phyloP scores from a whole-genome alignment of 2,329 filamentous ascomycete genomes.

The Thermochaetoides dissita region DNA sequence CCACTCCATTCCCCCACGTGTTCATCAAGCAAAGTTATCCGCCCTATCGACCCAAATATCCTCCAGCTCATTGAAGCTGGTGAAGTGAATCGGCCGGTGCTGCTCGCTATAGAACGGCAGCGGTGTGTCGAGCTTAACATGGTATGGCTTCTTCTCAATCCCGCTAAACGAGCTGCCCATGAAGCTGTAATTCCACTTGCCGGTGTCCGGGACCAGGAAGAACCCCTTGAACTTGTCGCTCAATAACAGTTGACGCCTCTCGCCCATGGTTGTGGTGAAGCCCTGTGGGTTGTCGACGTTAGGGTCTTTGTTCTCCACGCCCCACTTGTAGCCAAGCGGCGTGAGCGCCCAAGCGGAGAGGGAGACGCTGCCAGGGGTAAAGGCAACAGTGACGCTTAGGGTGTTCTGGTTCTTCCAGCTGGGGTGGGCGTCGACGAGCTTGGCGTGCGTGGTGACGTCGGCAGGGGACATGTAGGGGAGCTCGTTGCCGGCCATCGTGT shows the following conservation, averaged over 20 bases:
- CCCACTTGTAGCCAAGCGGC: conserved; percentile 90
- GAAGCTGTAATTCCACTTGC: conserved; percentile 96
- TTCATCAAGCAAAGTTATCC: conserved; percentile 69
- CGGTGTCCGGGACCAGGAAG: conserved; percentile 86
- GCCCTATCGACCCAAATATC: conserved; percentile 89
- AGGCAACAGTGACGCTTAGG: conserved; percentile 86
- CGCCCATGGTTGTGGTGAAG: conserved; percentile 81
- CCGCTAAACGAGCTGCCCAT: conserved; percentile 80
- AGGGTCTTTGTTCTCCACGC: conserved; percentile 85
- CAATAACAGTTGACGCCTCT: conserved; percentile 86
- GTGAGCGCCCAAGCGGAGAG: conserved; percentile 88
- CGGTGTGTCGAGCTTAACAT: conserved; percentile 89
- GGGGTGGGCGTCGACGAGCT: conserved; percentile 69
- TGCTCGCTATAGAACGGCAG: conserved; percentile 80
- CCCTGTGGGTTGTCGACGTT: conserved; percentile 87
- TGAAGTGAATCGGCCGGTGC: conserved; percentile 88
- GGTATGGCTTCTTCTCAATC: conserved; percentile 79
- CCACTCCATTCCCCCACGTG: too few relatives aligned
- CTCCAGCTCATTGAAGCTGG: conserved; percentile 92
- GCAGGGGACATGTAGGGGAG: conserved; percentile 89
- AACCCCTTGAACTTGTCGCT: conserved; percentile 90
- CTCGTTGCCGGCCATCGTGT: conserved; percentile 90
- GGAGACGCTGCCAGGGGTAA: conserved; percentile 92
- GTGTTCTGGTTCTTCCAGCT: conserved; percentile 79
- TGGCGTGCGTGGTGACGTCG: conserved; percentile 88